Base-by-base conservation (phyloP, 495 filamentous ascomycete genomes). In the Podospora pseudoanserina region DNA sequence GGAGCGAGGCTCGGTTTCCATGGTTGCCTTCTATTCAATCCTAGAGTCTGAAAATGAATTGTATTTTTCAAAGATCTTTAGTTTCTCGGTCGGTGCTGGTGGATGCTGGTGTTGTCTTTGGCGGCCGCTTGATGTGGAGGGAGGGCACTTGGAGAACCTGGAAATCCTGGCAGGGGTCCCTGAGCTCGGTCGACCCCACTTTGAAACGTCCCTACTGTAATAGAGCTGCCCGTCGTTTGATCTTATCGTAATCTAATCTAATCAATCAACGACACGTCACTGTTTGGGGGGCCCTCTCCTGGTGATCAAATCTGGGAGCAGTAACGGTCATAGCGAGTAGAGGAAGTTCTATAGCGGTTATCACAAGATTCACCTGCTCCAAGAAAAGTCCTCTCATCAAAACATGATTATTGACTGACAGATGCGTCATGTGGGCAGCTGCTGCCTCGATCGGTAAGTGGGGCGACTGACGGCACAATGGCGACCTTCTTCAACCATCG, bases 1-100 rank as follows among this genome's bases (percentile, higher is more conserved):
- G 6, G 80, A 78, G 49, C 77, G 75, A 9, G 80, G 77, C 49
- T 80, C 75, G 56, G 77, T 74, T 54, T 69, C 39, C 39, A 49
- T 49, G 39, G 11, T 49, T 49, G 1, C 39, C 13, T 49, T 49
- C 39, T 49, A 11, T 49, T 13, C 13, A 11, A 49, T 49, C 15
- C 0, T 0, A 2, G 5, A 2, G 15, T 11, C 34, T 0, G 39
- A 13, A 49, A 49, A 13, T 11, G 39, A 11, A 11, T 49, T 13
- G 39, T 11, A 11, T 5, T 49, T 49, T 49, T 23, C 23, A 13
- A 16, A 49, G 15, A 3, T 0, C 39, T 49, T 49, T 11, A 49
- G 15, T 0, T 49, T 49, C 5, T 49, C 7, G 9, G 9, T 49
- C 6, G 15, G 39, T 13, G 39, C 39, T 49, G 39, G 39, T 49